A percentile compares a stretch with the other conserved stretches of the same genome.
Conservation (phyloP, 257 asterid genomes). For the Solanum megistacrolobum region DNA sequence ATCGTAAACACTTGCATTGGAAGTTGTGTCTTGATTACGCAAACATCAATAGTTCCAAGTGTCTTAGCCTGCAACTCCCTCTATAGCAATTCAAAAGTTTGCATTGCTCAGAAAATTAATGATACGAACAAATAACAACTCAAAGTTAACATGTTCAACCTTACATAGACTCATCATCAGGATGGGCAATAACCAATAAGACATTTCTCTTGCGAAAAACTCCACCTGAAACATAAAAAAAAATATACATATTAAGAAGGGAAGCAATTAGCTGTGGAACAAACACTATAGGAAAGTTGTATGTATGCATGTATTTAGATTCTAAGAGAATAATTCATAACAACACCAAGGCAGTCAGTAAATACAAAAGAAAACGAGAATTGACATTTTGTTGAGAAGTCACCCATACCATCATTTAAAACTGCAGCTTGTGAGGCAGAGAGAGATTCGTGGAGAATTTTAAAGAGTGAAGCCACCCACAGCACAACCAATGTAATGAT, state of each 20-base stretch:
- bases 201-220: slow-evolving; percentile 39
- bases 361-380: not conserved
- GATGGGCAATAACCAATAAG: slow-evolving; percentile 83
- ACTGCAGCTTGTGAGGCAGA: slow-evolving; percentile 28
- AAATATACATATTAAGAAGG: slow-evolving; percentile 8
- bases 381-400: not conserved
- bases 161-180: slow-evolving; percentile 95
- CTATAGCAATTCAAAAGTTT: not conserved
- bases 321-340: not conserved
- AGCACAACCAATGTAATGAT: slow-evolving; percentile 24
- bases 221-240: slow-evolving; percentile 9
- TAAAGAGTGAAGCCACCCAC: slow-evolving; percentile 62
- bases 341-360: not conserved
- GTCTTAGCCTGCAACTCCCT: not conserved
- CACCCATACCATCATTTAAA: slow-evolving; percentile 28
- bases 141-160: slow-evolving; percentile 5
- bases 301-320: not conserved
- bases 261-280: not conserved
- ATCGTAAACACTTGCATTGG: no score
- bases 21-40: no score
- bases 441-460: slow-evolving; percentile 30
- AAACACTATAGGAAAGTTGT: not conserved
- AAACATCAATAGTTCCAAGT: not conserved
- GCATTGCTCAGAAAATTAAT: not conserved
- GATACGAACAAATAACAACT: not conserved